These are phyloP conservation scores for Delonix regia DNA, from an alignment of 306 rosid genomes.

Conservation along the genomic window DNA sequence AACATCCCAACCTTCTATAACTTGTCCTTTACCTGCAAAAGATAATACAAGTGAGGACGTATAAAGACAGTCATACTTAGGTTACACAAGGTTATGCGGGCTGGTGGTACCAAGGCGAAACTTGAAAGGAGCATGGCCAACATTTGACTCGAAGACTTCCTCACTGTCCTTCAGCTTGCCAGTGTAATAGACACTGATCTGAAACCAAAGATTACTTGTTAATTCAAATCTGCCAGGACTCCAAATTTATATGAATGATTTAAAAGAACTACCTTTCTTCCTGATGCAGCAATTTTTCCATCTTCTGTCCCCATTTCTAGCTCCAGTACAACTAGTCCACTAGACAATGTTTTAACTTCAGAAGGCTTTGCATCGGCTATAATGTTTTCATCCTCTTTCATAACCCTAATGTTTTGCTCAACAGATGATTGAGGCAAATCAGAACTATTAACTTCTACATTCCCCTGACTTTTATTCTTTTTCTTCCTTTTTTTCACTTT, in stretches of 20 bases:
- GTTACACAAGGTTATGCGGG: conserved; percentile 5
- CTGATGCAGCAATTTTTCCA: conserved; percentile 67
- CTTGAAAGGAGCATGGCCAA: conserved; percentile 56
- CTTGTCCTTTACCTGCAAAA: conserved; percentile 69
- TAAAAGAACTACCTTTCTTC: conserved; percentile 64
- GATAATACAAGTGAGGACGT: conserved; percentile 31
- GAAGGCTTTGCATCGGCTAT: conserved; percentile 39
- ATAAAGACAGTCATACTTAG: background rate
- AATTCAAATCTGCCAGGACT: conserved; percentile 8
- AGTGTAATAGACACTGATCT: conserved; percentile 67
- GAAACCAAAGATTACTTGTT: conserved; percentile 50
- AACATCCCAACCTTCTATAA: conserved; percentile 71
- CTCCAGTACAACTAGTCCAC: conserved; percentile 65
- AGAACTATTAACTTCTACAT: conserved; percentile 39
- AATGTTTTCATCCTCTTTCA: conserved; percentile 36
- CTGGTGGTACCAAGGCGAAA: conserved; percentile 77
- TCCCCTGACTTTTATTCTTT: conserved; percentile 52
- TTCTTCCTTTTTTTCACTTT: conserved; percentile 64
- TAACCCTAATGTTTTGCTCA: conserved; percentile 36
- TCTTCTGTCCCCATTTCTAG: conserved; percentile 62
- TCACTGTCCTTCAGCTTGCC: conserved; percentile 72
- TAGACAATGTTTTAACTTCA: conserved; percentile 54
- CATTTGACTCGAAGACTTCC: conserved; percentile 56
- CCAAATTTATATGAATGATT: conserved; percentile 25
- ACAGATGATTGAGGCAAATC: conserved; percentile 35